phyloP scores from a whole-genome alignment of 129 eudicot genomes.

The Mikania micrantha region DNA sequence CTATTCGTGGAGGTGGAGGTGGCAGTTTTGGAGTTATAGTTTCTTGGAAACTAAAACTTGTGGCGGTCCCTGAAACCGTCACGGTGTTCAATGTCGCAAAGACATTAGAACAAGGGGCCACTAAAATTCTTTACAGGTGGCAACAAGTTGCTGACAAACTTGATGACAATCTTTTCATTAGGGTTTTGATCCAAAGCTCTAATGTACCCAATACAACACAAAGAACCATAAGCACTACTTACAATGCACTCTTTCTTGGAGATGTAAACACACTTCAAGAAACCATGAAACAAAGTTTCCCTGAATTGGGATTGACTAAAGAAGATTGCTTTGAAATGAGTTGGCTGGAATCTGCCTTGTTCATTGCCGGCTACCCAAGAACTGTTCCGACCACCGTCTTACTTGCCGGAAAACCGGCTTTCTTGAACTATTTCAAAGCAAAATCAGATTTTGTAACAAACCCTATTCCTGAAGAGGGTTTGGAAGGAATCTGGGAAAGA shows the following conservation, averaged over 20 bases:
- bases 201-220: conserved; percentile 15
- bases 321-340: conserved; percentile 31
- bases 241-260: conserved; percentile 33
- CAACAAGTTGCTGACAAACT: conserved; percentile 32
- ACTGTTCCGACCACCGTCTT: conserved; percentile 24
- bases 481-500: conserved; percentile 29
- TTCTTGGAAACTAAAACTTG: conserved; percentile 37
- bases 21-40: conserved; percentile 37
- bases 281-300: conserved; percentile 19
- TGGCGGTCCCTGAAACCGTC: conserved; percentile 26
- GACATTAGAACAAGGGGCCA: conserved; percentile 29
- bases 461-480: conserved; percentile 27
- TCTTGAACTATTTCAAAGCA: conserved; percentile 24
- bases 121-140: conserved; percentile 29
- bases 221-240: conserved; percentile 24
- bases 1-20: conserved; percentile 49
- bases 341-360: conserved; percentile 33
- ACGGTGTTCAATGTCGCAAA: conserved; percentile 35
- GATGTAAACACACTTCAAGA: conserved; percentile 9
- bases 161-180: conserved; percentile 36
- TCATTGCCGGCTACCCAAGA: conserved; percentile 27
- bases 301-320: conserved; percentile 24
- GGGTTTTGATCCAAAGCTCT: conserved; percentile 15
- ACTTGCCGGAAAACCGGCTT: conserved; percentile 25
- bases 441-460: conserved; percentile 32